Evolutionary conservation across 208 protist species (phyloP).

Genomic region (Trypanosoma cruzi): DNA sequence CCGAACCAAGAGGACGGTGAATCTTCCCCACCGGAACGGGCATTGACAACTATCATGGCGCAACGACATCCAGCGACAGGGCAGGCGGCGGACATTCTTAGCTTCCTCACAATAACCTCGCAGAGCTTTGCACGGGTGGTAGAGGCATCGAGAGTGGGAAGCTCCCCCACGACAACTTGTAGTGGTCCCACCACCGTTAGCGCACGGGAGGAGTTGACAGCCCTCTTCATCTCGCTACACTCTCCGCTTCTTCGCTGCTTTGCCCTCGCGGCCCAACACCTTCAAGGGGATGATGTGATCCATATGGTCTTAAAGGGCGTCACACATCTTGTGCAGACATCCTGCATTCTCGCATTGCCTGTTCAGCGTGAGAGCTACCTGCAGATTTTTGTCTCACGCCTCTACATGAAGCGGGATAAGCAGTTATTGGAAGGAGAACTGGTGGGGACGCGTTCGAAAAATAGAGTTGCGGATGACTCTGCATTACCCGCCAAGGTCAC

Average conservation of each 20-base stretch:
- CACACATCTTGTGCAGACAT: slow-evolving; percentile 51
- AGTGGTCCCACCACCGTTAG: background rate
- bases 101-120: slow-evolving; percentile 42
- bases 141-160: slow-evolving; percentile 8
- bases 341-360: slow-evolving; percentile 36
- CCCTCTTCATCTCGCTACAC: slow-evolving; percentile 33
- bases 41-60: background rate
- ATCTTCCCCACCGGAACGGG: background rate
- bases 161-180: background rate
- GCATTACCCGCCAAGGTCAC: background rate
- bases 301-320: slow-evolving; percentile 47
- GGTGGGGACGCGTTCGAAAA: slow-evolving; percentile 2
- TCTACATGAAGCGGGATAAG: slow-evolving; percentile 22
- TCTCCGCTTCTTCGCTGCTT: slow-evolving; percentile 27
- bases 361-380: slow-evolving; percentile 51
- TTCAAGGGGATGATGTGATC: slow-evolving; percentile 42
- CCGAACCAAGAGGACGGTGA: background rate
- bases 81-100: slow-evolving; percentile 21
- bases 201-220: background rate
- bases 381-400: slow-evolving; percentile 33
- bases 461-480: background rate
- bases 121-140: slow-evolving; percentile 39
- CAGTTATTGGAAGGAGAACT: background rate
- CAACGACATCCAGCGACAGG: background rate
- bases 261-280: slow-evolving; percentile 21